phyloP scores from a whole-genome alignment of 805 yeast species.

The Danielozyma ontarioensis region DNA sequence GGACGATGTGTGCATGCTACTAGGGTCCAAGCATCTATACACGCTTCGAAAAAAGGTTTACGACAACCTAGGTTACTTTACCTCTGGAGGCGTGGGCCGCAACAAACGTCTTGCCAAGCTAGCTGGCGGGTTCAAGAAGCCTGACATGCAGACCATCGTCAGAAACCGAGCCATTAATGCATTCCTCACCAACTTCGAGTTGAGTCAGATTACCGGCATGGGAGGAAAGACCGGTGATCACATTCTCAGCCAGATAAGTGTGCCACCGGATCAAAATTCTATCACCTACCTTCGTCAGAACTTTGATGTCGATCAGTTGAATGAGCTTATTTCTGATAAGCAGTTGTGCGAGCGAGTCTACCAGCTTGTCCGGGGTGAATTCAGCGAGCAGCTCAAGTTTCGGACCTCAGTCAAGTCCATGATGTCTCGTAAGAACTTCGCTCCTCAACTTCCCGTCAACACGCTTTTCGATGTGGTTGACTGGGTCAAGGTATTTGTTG shows the following conservation, averaged over 20 bases:
- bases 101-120: conserved; percentile 78
- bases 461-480: conserved; percentile 52
- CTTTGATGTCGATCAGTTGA: conserved; percentile 26
- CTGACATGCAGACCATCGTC: conserved; percentile 79
- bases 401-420: conserved; percentile 72
- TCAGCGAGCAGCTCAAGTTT: conserved; percentile 47
- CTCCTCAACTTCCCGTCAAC: conserved; percentile 47
- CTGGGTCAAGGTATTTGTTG: conserved; percentile 82
- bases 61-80: conserved; percentile 65
- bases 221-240: conserved; percentile 84
- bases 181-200: conserved; percentile 57
- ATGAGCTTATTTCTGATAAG: conserved; percentile 33
- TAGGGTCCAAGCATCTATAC: conserved; percentile 60
- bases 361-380: conserved; percentile 61
- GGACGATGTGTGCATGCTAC: conserved; percentile 71
- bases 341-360: conserved; percentile 51
- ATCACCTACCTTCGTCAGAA: conserved; percentile 45
- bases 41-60: conserved; percentile 51
- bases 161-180: conserved; percentile 39
- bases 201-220: conserved; percentile 80
- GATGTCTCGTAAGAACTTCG: conserved; percentile 83
- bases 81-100: conserved; percentile 83
- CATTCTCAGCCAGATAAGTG: conserved; percentile 43
- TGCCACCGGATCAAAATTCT: conserved; percentile 45
- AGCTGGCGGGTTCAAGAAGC: conserved; percentile 82